Evolutionary conservation across 306 rosid genomes (phyloP).

Genomic region (Morella rubra): DNA sequence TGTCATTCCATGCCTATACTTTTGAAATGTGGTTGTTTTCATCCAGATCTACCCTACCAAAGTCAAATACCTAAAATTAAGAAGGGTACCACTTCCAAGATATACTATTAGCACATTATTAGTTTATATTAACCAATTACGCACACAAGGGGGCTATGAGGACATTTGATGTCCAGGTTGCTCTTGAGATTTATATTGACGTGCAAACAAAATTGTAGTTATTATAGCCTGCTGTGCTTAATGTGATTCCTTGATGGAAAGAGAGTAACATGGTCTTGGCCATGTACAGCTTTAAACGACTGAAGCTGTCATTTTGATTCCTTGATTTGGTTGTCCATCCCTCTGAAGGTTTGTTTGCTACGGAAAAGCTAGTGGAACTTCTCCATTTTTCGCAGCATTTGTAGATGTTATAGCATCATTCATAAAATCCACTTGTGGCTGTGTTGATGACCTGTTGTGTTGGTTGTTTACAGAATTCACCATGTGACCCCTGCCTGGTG

Average conservation of each 20-base stretch:
- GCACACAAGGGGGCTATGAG: too few species aligned
- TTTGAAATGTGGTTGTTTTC: neutral
- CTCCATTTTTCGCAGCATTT: neutral
- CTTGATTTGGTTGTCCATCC: neutral
- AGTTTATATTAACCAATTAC: too few species aligned
- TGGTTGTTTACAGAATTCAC: conserved; percentile 44
- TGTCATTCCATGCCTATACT: too few species aligned
- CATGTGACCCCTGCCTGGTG: conserved; percentile 65
- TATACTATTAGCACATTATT: too few species aligned
- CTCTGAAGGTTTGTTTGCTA: neutral
- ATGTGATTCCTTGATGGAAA: neutral
- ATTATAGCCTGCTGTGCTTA: neutral
- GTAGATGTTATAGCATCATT: neutral
- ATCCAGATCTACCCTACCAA: neutral
- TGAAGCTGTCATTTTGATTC: neutral
- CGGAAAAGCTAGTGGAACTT: neutral
- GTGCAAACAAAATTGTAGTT: neutral
- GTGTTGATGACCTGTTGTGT: conserved; percentile 2
- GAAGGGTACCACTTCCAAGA: neutral
- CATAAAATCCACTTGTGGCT: neutral
- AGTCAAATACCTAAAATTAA: too few species aligned
- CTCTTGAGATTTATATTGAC: neutral
- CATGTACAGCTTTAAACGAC: neutral
- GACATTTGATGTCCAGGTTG: neutral
- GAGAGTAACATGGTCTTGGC: conserved; percentile 1